These are phyloP conservation scores for Tuber indicum DNA, from an alignment of 495 filamentous ascomycete genomes.

Conservation along the genomic window DNA sequence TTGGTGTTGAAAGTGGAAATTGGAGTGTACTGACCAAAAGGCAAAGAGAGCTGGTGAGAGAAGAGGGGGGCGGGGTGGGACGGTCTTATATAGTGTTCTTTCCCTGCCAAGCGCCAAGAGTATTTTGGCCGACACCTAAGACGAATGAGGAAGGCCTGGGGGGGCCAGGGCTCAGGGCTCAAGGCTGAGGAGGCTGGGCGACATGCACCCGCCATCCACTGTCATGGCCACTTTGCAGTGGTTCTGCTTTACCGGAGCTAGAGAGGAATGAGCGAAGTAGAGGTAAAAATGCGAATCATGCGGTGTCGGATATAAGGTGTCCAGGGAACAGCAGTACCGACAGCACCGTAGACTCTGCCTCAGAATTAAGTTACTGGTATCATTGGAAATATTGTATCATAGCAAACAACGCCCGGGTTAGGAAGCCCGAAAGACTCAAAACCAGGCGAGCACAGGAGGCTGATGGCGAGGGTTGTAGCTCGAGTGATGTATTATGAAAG, in stretches of 20 bases:
- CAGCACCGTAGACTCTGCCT: not conserved
- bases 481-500: not conserved
- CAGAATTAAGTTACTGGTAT: not conserved
- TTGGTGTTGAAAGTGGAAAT: conserved; percentile 42
- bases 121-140: conserved; percentile 14
- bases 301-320: not conserved
- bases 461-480: not conserved
- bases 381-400: not conserved
- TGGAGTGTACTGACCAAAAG: conserved; percentile 49
- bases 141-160: not conserved
- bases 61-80: conserved; percentile 32
- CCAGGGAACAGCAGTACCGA: not conserved
- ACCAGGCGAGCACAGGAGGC: too few relatives aligned
- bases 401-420: not conserved
- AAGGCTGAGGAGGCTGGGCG: not conserved
- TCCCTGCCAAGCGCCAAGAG: conserved; percentile 21
- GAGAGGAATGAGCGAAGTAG: not conserved
- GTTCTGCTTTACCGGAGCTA: not conserved
- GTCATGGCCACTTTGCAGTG: too few relatives aligned
- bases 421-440: not conserved
- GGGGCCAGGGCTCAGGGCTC: not conserved
- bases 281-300: not conserved
- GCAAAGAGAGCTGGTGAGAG: conserved; percentile 55
- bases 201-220: too few relatives aligned
- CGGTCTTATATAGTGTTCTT: conserved; percentile 42